A percentile compares a stretch with the other conserved stretches of the same genome.
Conservation (phyloP, 2,329 filamentous ascomycete genomes). For the Trichoderma citrinoviride region DNA sequence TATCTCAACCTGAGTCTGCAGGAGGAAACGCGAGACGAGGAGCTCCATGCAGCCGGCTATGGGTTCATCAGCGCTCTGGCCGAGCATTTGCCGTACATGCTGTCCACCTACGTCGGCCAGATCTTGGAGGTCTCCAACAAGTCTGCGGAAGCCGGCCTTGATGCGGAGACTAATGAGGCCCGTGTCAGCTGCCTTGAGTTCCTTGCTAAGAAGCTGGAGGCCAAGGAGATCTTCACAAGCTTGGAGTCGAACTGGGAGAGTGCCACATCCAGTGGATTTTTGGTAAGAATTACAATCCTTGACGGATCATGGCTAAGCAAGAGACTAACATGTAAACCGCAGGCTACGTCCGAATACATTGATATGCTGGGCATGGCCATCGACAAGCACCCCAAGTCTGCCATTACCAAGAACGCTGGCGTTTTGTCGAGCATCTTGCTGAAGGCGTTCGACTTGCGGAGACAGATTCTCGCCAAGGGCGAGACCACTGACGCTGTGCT, state of each 20-base stretch:
- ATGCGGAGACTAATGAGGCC: constrained; percentile 61
- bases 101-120: constrained; percentile 72
- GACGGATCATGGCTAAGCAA: background rate
- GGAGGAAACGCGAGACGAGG: constrained; percentile 52
- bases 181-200: constrained; percentile 69
- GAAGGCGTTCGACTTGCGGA: constrained; percentile 62
- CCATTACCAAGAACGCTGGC: constrained; percentile 71
- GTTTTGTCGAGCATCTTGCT: constrained; percentile 65
- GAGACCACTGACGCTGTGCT: constrained; percentile 44
- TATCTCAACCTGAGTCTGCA: constrained; percentile 65
- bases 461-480: constrained; percentile 50
- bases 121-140: constrained; percentile 70
- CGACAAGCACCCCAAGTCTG: constrained; percentile 73
- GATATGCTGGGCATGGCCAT: constrained; percentile 68
- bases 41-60: constrained; percentile 79
- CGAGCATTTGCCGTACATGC: constrained; percentile 84
- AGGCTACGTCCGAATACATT: constrained; percentile 68
- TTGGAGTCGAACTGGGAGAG: constrained; percentile 69
- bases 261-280: constrained; percentile 60
- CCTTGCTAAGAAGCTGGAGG: constrained; percentile 72
- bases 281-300: constrained; percentile 45
- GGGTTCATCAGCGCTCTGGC: constrained; percentile 76
- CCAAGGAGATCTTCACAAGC: constrained; percentile 71
- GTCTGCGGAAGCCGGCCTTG: constrained; percentile 63
- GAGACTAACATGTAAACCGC: constrained; percentile 25